phyloP scores from a whole-genome alignment of 805 yeast species.

The Ogataea nitratoaversa region DNA sequence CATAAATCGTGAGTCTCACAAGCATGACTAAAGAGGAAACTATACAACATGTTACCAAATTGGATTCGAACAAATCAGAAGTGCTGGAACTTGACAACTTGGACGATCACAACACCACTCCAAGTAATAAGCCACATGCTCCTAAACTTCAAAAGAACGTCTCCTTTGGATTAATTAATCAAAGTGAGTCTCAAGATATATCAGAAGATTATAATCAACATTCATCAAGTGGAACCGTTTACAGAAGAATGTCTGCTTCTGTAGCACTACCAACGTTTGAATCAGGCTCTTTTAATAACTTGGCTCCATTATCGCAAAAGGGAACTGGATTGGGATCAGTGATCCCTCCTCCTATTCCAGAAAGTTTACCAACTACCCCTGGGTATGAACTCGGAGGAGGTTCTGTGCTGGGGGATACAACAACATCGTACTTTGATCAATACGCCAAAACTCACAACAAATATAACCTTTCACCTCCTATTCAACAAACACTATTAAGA shows the following conservation, averaged over 20 bases:
- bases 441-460: conserved; percentile 1
- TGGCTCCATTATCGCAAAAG: conserved; percentile 8
- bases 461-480: conserved; percentile 5
- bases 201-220: background rate
- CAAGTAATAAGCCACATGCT: no score
- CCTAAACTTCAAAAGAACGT: no score
- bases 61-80: background rate
- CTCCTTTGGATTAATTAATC: background rate
- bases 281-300: conserved; percentile 5
- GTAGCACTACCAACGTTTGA: conserved; percentile 7
- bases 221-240: conserved; percentile 1
- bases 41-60: background rate
- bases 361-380: conserved; percentile 39
- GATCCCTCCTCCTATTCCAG: conserved; percentile 37
- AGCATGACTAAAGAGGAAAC: background rate
- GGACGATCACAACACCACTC: background rate
- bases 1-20: no score
- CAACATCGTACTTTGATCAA: conserved; percentile 19
- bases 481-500: conserved; percentile 14
- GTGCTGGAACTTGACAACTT: background rate
- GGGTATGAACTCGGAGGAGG: conserved; percentile 30
- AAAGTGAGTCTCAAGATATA: background rate
- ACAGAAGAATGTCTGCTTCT: conserved; percentile 7
- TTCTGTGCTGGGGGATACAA: background rate
- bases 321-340: conserved; percentile 2